Percentiles rank a stretch among this genome's conserved stretches.
phyloP scores from a whole-genome alignment of 2,329 filamentous ascomycete species.

The Cladosporium phlei region DNA sequence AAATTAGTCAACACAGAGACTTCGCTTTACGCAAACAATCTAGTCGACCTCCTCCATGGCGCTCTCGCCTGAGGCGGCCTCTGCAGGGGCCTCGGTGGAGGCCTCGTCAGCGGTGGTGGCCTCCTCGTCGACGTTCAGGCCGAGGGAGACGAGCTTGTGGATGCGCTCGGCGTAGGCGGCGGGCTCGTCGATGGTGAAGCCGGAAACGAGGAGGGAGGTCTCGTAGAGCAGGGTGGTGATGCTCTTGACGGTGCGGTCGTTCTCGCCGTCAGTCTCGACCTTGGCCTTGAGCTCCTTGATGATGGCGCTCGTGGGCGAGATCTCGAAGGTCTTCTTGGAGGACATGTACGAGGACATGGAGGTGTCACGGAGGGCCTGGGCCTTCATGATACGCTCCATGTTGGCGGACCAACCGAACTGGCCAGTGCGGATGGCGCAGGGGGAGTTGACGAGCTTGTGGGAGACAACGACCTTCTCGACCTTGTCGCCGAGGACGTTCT shows the following conservation, averaged over 20 bases:
- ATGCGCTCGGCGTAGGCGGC: constrained; percentile 97
- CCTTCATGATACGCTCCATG: constrained; percentile 99
- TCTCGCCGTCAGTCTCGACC: constrained; percentile 95
- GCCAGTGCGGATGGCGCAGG: constrained; percentile 97
- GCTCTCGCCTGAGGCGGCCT: constrained; percentile 71
- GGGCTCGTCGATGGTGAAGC: constrained; percentile 99
- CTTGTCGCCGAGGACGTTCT: constrained; percentile 99
- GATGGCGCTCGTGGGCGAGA: constrained; percentile 97
- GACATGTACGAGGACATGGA: constrained; percentile 99
- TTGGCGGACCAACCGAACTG: constrained; percentile 99
- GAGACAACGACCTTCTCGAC: constrained; percentile 99
- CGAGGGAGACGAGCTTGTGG: constrained; percentile 98
- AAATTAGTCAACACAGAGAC: constrained; percentile 5
- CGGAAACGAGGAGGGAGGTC: constrained; percentile 96
- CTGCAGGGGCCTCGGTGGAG: constrained; percentile 56
- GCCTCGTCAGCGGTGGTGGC: constrained; percentile 61
- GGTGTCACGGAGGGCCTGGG: constrained; percentile 97
- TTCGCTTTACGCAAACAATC: constrained; percentile 22
- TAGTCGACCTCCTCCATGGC: constrained; percentile 99
- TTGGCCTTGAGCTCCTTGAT: constrained; percentile 99
- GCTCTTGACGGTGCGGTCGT: constrained; percentile 97
- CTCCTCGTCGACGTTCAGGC: constrained; percentile 94
- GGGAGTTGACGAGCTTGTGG: constrained; percentile 91
- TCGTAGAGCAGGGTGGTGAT: constrained; percentile 98
- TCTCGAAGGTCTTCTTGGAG: constrained; percentile 99